Evolutionary conservation across 2,329 filamentous ascomycete species (phyloP), one percentile per base, ranked within the genome.

Genomic region (Rutstroemia sp.): DNA sequence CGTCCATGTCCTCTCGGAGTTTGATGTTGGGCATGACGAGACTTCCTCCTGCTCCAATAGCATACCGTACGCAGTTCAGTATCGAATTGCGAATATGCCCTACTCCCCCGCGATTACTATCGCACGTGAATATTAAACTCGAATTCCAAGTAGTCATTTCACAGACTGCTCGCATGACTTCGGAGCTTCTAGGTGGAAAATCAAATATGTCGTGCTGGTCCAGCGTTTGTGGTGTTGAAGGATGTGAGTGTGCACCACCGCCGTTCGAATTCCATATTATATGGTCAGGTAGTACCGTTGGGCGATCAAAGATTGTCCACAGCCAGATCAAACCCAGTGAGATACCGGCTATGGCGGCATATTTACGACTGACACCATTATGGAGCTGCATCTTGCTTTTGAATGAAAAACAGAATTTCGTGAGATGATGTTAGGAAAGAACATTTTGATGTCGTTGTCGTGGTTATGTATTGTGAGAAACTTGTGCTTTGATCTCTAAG

Each of bases 71-170:
- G 60, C 72, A 74, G 49, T 72, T 73, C 3, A 74, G 61, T 19
- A 74, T 72, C 59, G 72, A 71, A 56, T 73, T 72, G 27, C 72
- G 67, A 39, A 74, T 62, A 67, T 74, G 72, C 41, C 70, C 72
- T 48, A 74, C 66, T 25, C 71, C 72, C 38, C 72, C 73, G 34
- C 70, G 68, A 53, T 72, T 71, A 5, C 69, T 71, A 49, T 73
- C 71, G 62, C 73, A 74, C 30, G 64, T 72, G 52, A 74, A 74
- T 2, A 74, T 57, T 10, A 74, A 57, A 23, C 69, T 70, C 0
- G 63, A 59, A 14, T 71, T 70, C 58, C 72, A 74, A 1, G 61
- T 45, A n/a, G 60, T 65, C 14, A 65, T 63, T 1, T 63, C 61
- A 52, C 72, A 75, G 5, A 71, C 63, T 2, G 69, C 63, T 12